Percentiles rank a stretch among this genome's conserved stretches.
These are phyloP conservation scores for Alternaria arborescens DNA, from an alignment of 2,329 filamentous ascomycete genomes.

Conservation along the genomic window DNA sequence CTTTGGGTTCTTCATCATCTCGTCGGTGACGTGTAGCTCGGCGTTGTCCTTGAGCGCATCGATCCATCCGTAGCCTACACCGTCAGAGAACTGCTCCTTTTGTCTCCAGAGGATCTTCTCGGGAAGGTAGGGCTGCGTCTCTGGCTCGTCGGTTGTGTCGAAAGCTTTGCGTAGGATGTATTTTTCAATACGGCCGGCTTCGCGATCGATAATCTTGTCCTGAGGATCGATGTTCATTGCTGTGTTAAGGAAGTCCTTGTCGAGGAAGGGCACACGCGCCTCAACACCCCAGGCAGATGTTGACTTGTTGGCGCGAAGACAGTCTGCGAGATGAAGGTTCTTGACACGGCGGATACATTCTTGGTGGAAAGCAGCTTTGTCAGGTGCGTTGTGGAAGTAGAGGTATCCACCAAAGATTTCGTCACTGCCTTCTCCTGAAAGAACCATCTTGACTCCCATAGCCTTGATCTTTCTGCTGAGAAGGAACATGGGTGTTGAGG, in stretches of 20 bases:
- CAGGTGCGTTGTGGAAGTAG: conserved; percentile 95
- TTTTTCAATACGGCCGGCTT: conserved; percentile 88
- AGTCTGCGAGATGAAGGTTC: conserved; percentile 96
- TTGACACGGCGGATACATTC: conserved; percentile 95
- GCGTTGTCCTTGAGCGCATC: conserved; percentile 96
- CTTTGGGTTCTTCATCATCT: conserved; percentile 99
- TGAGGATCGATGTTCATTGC: conserved; percentile 92
- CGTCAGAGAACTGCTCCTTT: conserved; percentile 99
- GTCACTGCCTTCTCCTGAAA: conserved; percentile 95
- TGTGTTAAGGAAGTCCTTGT: conserved; percentile 94
- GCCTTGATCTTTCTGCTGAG: conserved; percentile 99
- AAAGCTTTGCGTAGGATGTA: conserved; percentile 98
- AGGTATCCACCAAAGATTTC: conserved; percentile 99
- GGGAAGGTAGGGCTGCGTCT: conserved; percentile 85
- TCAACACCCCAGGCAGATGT: conserved; percentile 98
- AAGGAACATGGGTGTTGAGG: conserved; percentile 98
- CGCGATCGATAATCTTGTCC: conserved; percentile 87
- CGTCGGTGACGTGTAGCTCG: conserved; percentile 87
- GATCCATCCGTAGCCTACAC: conserved; percentile 99
- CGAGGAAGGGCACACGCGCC: conserved; percentile 95
- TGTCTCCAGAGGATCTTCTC: conserved; percentile 96
- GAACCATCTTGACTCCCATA: conserved; percentile 99
- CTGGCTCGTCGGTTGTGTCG: conserved; percentile 88
- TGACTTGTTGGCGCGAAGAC: conserved; percentile 97
- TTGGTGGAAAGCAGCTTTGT: conserved; percentile 91